Evolutionary conservation across 2,329 filamentous ascomycete genomes (phyloP), one percentile per base, ranked within the genome.

Genomic region (Taxawa tesnikishii): DNA sequence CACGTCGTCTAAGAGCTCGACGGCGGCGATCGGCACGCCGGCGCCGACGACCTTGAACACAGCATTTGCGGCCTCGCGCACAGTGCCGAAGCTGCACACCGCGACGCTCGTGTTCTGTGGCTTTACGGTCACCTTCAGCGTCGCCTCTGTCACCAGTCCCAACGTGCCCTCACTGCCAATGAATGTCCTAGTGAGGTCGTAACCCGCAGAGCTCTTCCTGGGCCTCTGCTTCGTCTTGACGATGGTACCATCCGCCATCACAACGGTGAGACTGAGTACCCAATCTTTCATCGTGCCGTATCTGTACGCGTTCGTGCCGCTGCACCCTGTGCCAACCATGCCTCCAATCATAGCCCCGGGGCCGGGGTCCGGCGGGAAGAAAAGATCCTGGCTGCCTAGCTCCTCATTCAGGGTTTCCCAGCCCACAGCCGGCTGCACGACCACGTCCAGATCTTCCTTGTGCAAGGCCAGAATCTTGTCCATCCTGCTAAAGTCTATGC

Each of bases 251-350:
- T 94, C 87, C 12, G 85, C 85, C 46, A 94, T 68, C 8, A 94
- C 85, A 4, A 93, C 83, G 0, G 85, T 94, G 43, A 94, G 59
- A 33, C 73, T 80, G 14, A 93, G 61, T 9, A 94, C 87, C 85
- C 85, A 94, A 52, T 94, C 85, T 40, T 83, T 77, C 84, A 94
- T 94, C 2, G 85, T 94, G 40, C 85, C 87, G 54, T 93, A 94
- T 36, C 85, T 71, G 61, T 92, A 93, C 11, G 85, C 79, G 53
- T 94, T 94, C 10, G 85, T 94, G 37, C 85, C 85, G 11, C 54
- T 75, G 55, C 78, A 83, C 32, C 77, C 78, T 1, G 80, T 85
- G 14, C 79, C 80, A 19, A 85, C 73, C 80, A 85, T 85, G 34
- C 85, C 85, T 36, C 85, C 85, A 46, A 94, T 94, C 77, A 83